phyloP scores from a whole-genome alignment of 1,139 yeast genomes.

The Trichomonascaceae sp. region DNA sequence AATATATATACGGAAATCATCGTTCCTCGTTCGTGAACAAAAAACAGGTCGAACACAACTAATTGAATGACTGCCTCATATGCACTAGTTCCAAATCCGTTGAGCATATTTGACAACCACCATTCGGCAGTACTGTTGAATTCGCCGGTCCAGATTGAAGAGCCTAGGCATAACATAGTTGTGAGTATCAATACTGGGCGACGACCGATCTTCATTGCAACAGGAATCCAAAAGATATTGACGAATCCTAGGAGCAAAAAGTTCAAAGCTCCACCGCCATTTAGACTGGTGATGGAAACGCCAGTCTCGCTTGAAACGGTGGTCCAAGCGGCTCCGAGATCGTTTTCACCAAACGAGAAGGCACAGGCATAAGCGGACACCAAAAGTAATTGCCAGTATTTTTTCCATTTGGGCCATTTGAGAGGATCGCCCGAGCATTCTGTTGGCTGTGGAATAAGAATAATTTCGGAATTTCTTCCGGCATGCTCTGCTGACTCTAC shows the following conservation, averaged over 20 bases:
- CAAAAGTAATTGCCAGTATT: slow-evolving; percentile 41
- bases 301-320: slow-evolving; percentile 35
- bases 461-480: slow-evolving; percentile 31
- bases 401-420: slow-evolving; percentile 37
- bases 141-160: slow-evolving; percentile 28
- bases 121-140: slow-evolving; percentile 25
- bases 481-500: slow-evolving; percentile 17
- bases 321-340: slow-evolving; percentile 25
- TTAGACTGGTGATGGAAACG: slow-evolving; percentile 38
- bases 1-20: slow-evolving; percentile 69
- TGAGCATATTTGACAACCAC: slow-evolving; percentile 38
- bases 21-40: slow-evolving; percentile 70
- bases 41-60: slow-evolving; percentile 38
- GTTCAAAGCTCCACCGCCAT: slow-evolving; percentile 46
- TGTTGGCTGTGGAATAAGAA: slow-evolving; percentile 42
- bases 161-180: slow-evolving; percentile 24
- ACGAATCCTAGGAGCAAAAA: slow-evolving; percentile 46
- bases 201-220: slow-evolving; percentile 49
- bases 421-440: slow-evolving; percentile 47
- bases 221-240: slow-evolving; percentile 44
- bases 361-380: slow-evolving; percentile 35
- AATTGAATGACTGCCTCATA: slow-evolving; percentile 53
- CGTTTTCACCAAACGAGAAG: slow-evolving; percentile 24
- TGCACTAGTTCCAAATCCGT: slow-evolving; percentile 48
- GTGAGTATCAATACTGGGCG: slow-evolving; percentile 43